Conservation (phyloP, 331 rosid species). For the Rosa hybrid region DNA sequence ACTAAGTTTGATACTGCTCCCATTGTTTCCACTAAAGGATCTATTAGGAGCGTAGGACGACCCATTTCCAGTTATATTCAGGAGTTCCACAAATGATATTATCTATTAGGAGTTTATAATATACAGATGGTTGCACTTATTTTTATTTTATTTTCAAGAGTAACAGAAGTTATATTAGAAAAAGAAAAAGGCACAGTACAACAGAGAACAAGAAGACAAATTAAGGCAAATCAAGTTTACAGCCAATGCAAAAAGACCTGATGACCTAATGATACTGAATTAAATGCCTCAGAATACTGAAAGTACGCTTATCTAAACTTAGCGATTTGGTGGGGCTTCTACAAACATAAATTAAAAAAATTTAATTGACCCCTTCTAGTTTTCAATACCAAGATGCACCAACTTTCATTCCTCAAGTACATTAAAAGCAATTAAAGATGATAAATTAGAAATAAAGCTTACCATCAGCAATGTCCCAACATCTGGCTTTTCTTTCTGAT, state of each 20-base stretch:
- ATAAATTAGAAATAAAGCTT: conserved; percentile 29
- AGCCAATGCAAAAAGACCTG: background rate
- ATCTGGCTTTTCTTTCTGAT: conserved; percentile 90
- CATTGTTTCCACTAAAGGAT: background rate
- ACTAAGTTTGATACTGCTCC: background rate
- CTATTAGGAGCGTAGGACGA: background rate
- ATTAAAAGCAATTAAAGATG: conserved; percentile 5
- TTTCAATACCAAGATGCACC: background rate
- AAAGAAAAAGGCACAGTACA: background rate
- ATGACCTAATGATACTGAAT: background rate
- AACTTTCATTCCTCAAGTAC: background rate
- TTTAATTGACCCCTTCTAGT: background rate
- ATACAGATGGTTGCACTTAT: background rate
- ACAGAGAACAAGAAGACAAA: background rate
- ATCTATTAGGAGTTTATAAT: background rate
- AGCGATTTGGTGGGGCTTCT: background rate
- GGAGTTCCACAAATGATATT: background rate
- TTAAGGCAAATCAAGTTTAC: background rate
- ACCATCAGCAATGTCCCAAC: conserved; percentile 90
- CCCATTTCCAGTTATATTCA: background rate
- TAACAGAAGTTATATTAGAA: background rate
- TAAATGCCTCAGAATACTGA: conserved; percentile 2
- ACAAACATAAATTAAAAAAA: background rate
- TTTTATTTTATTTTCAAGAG: background rate
- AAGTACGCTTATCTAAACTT: conserved; percentile 5